Evolutionary conservation across 23 red algal species (phyloP), one percentile per base, ranked within the genome.

Genomic region (Gracilaria gracilis): DNA sequence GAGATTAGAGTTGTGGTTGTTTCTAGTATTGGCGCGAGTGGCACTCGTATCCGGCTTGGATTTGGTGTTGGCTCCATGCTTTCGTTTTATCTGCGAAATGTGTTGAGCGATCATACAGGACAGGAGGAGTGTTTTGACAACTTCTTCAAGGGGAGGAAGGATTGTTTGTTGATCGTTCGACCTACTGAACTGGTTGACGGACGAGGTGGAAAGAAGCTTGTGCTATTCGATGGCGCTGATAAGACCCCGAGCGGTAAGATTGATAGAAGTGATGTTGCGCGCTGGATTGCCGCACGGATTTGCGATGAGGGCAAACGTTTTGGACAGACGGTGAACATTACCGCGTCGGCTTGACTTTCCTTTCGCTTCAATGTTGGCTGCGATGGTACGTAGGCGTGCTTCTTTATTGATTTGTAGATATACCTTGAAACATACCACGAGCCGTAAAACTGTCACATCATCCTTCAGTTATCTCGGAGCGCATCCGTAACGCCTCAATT

Each of bases 11-110:
- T 88, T 0, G 55, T 88, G 31, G 36, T 71, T 36, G 70, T 88
- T 23, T 88, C 84, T 34, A 88, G 84, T 35, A 88, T 51, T 17
- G 84, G 84, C 40, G 66, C 84, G 17, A 67, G 84, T 6, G 67
- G 67, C 40, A 76, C 67, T 23, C 49, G 39, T 1, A 88, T 88
- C 19, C 35, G 73, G 9, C 0, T 88, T 29, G 84, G 84, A 1
- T 74, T 88, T 27, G 84, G 84, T 0, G 31, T 88, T n/a, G 84
- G 84, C 1, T 20, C 2, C 7, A 16, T 35, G 27, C 16, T 75
- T 24, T 29, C 33, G 14, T 51, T 58, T 37, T 37, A 57, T 15
- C 35, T 88, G 28, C 29, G 84, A 38, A 67, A 88, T 54, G 66
- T 88, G 16, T 39, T 88, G 84, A 49, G 27, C 24, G 84, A 88